Evolutionary conservation across 768 basidiomycete genomes (phyloP), one percentile per base, ranked within the genome.

Genomic region (Rhizopogon salebrosus): DNA sequence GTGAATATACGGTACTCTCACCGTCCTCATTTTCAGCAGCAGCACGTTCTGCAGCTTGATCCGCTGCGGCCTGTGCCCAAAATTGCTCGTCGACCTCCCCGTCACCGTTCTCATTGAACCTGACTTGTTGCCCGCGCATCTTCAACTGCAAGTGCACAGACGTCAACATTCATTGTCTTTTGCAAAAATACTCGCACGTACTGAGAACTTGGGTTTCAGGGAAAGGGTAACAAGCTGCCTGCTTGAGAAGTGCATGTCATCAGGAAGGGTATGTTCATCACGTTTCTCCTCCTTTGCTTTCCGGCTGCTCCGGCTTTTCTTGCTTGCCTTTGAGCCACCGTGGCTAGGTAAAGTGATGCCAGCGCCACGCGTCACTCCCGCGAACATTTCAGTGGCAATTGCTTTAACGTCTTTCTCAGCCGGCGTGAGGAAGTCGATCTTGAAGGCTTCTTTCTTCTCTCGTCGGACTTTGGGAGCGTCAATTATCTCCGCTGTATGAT

Each of bases 221-320:
- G 98, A 99, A 46, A 99, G 69, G 6, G 93, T 87, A 18, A 99
- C 82, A 11, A 99, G 78, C 60, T 97, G 90, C 57, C 85, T 76
- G 63, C 87, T 92, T 26, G 89, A 89, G 68, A 99, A 99, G 68
- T 98, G 95, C 88, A 95, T 95, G 65, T 99, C 97, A 61, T 98
- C 94, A 1, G 97, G 97, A 40, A 98, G 73, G 7, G 83, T 79
- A 59, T 91, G 86, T 46, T 87, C 83, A 54, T 86, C 83, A 23
- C 82, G 79, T 64, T 84, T 89, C 62, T 84, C 85, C 51, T 76
- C 72, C 41, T 70, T 73, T 24, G 62, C 64, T 57, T 72, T 83
- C 68, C 72, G 83, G 56, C 75, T 75, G 26, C 74, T 72, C 56
- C 68, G 70, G 38, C 72, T 67, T 68, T 59, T 70, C 64, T 62